Conservation (phyloP, 2,329 filamentous ascomycete species). For the Arthrobotrys sphaeroides region DNA sequence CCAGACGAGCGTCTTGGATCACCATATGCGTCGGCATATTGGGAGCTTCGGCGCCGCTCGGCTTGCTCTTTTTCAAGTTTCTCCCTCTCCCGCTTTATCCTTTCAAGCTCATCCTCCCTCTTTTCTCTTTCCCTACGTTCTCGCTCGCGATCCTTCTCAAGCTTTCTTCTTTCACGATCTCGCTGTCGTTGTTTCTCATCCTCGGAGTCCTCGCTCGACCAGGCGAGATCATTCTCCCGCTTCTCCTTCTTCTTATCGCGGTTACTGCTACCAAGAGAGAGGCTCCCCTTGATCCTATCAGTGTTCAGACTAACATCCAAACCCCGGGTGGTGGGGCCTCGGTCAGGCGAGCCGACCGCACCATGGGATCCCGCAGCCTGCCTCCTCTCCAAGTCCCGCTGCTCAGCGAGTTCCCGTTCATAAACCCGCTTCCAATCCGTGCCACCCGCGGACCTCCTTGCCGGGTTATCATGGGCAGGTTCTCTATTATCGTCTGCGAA, state of each 20-base stretch:
- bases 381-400: conserved; percentile 23
- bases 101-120: conserved; percentile 12
- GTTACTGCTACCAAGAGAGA: conserved; percentile 29
- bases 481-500: conserved; percentile 36
- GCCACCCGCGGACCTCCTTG: conserved; percentile 20
- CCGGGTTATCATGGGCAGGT: conserved; percentile 28
- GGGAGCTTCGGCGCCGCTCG: conserved; percentile 13
- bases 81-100: conserved; percentile 4
- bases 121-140: conserved; percentile 14
- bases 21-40: conserved; percentile 33
- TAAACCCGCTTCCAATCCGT: conserved; percentile 42
- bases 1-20: conserved; percentile 47
- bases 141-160: conserved; percentile 18
- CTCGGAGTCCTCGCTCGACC: conserved; percentile 36
- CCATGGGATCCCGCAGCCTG: background rate
- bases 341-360: background rate
- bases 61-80: background rate
- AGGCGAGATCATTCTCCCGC: conserved; percentile 32
- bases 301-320: conserved; percentile 38
- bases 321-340: conserved; percentile 26
- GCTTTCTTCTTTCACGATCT: conserved; percentile 18
- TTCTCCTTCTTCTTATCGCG: conserved; percentile 44
- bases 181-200: conserved; percentile 21
- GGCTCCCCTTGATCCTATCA: conserved; percentile 29
- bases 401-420: conserved; percentile 39